phyloP scores from a whole-genome alignment of 2,329 filamentous ascomycete genomes.

The Coniochaeta ligniaria region DNA sequence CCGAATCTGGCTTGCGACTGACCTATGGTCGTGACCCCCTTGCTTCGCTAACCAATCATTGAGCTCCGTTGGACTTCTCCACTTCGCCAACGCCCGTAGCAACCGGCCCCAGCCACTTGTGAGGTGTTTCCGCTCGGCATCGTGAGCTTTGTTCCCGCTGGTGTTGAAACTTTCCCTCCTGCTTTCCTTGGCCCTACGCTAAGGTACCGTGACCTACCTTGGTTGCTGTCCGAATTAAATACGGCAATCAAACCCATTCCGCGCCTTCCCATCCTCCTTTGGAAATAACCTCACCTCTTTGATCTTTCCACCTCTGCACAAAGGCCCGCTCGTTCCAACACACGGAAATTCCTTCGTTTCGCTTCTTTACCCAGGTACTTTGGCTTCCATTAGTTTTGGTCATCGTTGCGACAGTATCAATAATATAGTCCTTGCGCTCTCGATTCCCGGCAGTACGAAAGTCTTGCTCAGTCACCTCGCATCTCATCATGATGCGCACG shows the following conservation, averaged over 20 bases:
- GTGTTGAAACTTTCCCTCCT: background rate
- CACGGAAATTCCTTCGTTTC: background rate
- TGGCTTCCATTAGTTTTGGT: background rate
- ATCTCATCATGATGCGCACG: slow-evolving; percentile 30
- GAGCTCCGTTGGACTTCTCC: background rate
- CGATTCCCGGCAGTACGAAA: background rate
- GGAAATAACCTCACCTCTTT: background rate
- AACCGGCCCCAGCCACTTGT: background rate
- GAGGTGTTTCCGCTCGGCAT: background rate
- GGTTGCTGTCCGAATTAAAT: background rate
- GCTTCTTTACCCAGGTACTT: background rate
- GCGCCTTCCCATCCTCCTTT: slow-evolving; percentile 1
- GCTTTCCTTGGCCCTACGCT: background rate
- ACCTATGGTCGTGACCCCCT: background rate
- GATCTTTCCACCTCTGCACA: too few relatives aligned
- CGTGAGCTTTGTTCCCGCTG: background rate
- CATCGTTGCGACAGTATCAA: background rate
- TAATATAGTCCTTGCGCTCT: background rate
- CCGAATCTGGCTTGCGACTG: background rate
- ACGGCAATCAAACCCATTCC: background rate
- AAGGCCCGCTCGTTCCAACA: background rate
- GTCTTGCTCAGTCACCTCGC: background rate
- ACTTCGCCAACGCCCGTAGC: background rate
- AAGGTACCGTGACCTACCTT: background rate
- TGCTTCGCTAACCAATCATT: background rate